phyloP scores from a whole-genome alignment of 2,329 filamentous ascomycete species.

The Chaetomium globosum region DNA sequence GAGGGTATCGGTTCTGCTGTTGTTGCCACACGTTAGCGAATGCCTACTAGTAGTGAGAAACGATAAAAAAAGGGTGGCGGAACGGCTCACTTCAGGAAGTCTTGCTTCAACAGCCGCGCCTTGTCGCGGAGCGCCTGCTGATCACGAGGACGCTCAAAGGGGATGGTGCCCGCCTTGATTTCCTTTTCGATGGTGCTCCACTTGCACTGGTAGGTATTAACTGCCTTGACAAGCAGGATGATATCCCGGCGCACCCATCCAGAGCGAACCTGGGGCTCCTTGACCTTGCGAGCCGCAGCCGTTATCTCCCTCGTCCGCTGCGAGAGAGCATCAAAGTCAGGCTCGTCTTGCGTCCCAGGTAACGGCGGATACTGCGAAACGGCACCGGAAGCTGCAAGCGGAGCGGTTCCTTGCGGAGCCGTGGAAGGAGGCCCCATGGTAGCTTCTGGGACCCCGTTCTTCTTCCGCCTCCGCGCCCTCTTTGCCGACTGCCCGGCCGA shows the following conservation, averaged over 20 bases:
- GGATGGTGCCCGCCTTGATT: constrained; percentile 37
- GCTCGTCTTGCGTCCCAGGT: constrained; percentile 29
- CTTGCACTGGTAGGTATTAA: constrained; percentile 45
- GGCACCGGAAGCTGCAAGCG: constrained; percentile 16
- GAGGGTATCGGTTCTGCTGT: constrained; percentile 44
- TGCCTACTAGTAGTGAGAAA: too few relatives aligned
- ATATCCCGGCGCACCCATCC: constrained; percentile 51
- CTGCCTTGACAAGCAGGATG: constrained; percentile 47
- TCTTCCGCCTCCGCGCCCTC: constrained; percentile 33
- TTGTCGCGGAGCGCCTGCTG: constrained; percentile 62
- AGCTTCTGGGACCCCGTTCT: constrained; percentile 24
- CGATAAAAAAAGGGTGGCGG: not conserved
- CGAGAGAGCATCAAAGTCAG: constrained; percentile 37
- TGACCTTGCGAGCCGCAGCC: constrained; percentile 40
- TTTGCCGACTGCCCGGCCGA: constrained; percentile 24
- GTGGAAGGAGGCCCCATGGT: constrained; percentile 16
- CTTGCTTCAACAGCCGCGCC: constrained; percentile 60
- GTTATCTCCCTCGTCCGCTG: constrained; percentile 37
- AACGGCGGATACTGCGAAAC: constrained; percentile 33
- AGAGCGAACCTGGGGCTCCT: constrained; percentile 42
- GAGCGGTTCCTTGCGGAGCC: constrained; percentile 14
- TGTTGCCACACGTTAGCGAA: constrained; percentile 15
- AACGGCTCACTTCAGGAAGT: constrained; percentile 49
- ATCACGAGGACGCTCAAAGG: constrained; percentile 51
- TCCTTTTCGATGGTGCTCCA: constrained; percentile 46